Base-by-base conservation (phyloP, 1,284 basidiomycete species). In the Trametes polyzona region DNA sequence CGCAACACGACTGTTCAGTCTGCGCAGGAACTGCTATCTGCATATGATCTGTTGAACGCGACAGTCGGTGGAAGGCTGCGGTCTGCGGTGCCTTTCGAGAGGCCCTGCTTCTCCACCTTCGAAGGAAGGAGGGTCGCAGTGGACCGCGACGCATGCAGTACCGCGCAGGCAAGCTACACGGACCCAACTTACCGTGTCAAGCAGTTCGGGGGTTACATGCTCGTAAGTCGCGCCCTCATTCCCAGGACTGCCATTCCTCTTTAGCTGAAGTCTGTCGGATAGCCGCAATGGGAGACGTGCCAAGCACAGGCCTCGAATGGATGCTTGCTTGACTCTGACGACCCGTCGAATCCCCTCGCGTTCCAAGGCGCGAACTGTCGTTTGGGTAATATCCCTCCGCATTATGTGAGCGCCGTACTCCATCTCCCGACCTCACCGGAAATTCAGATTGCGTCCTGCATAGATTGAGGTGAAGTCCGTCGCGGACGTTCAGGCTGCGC, bases 231-330 rank as follows among this genome's bases (percentile, higher is more conserved):
- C 30, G 7, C 24, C 17, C 3, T 47, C 10, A 9, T n/a, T 47
- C 17, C 14, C 27, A 29, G 7, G 36, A 32, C 33, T 4, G n/a
- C 17, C 39, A 26, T 30, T 16, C 17, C 19, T 17, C 8, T 39
- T 21, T 6, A 5, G 12, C 24, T 30, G 27, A 0, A 36, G 1
- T n/a, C n/a, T 36, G 17, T 21, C 7, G 35, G 4, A 12, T 41
- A 74, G 71, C 62, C 70, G 16, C 65, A 71, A 55, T 72, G 71
- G 73, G 69, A 71, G 52, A 71, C 70, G 14, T 72, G 71, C 47
- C 67, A 71, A 49, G 50, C 50, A 8, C 33, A 42, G 1, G 43
- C 52, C 14, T 35, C 53, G 4, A 55, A 67, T 12, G 62, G 64
- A 14, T 74, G 73, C 49, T 51, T 74, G 30, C 63, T 73, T 14